Percentiles rank a stretch among this genome's conserved stretches.
These are phyloP conservation scores for Papiliotrema laurentii DNA, from an alignment of 1,284 basidiomycete genomes.

Conservation along the genomic window DNA sequence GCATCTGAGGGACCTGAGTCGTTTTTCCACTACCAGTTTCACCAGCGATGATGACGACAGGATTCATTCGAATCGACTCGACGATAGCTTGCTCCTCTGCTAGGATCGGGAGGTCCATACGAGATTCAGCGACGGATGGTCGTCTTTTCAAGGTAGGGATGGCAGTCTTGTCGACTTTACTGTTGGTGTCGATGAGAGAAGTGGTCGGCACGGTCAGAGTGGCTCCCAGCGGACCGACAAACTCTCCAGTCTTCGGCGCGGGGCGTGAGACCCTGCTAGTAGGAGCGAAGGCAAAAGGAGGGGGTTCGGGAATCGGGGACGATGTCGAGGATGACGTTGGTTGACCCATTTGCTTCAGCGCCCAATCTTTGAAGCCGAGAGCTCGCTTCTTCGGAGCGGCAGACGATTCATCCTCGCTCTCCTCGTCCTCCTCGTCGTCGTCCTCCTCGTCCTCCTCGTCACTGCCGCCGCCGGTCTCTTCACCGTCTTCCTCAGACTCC, in stretches of 20 bases:
- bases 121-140: constrained; percentile 67
- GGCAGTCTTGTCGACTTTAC: constrained; percentile 39
- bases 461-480: constrained; percentile 11
- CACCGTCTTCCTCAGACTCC: constrained; percentile 8
- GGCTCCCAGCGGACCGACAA: constrained; percentile 46
- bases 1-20: constrained; percentile 92
- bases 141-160: constrained; percentile 65
- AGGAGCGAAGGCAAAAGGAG: constrained; percentile 6
- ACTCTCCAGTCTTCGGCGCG: constrained; percentile 21
- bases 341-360: constrained; percentile 59
- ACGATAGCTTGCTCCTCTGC: constrained; percentile 93
- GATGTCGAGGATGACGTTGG: constrained; percentile 5
- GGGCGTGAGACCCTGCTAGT: constrained; percentile 12
- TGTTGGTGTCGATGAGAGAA: constrained; percentile 34
- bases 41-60: constrained; percentile 69
- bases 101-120: constrained; percentile 81
- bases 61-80: constrained; percentile 82
- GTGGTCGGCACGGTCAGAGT: constrained; percentile 34
- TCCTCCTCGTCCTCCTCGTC: constrained; percentile 18
- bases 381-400: constrained; percentile 42
- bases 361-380: constrained; percentile 78
- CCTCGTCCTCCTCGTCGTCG: constrained; percentile 20
- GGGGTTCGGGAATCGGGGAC: constrained; percentile 8
- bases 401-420: constrained; percentile 12
- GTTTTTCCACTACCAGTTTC: constrained; percentile 98